phyloP scores from a whole-genome alignment of 371 early-diverging fungal species.

The Funneliformis caledonium region DNA sequence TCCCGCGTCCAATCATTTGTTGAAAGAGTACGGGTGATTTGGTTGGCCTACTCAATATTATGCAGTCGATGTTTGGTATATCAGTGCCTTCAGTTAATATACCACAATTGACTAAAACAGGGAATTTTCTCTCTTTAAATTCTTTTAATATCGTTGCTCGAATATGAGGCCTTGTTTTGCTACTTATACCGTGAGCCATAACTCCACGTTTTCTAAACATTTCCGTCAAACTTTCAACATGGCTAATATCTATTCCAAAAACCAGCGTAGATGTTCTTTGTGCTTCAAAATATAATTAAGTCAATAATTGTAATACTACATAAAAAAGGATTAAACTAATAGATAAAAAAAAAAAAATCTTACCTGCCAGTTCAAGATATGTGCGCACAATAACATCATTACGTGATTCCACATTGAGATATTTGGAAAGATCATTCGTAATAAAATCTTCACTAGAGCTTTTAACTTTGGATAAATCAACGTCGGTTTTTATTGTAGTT shows the following conservation, averaged over 20 bases:
- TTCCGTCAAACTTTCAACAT: conserved; percentile 64
- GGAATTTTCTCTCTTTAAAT: conserved; percentile 70
- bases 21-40: conserved; percentile 79
- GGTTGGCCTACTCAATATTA: conserved; percentile 90
- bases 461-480: conserved; percentile 60
- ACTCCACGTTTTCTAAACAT: conserved; percentile 66
- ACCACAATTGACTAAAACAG: conserved; percentile 90
- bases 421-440: conserved; percentile 56
- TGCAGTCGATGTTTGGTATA: conserved; percentile 87
- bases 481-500: conserved; percentile 65
- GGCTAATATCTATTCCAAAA: conserved; percentile 86
- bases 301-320: background rate
- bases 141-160: conserved; percentile 61
- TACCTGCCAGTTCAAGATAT: conserved; percentile 62
- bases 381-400: conserved; percentile 72
- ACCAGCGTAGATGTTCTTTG: conserved; percentile 73
- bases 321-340: background rate
- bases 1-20: conserved; percentile 96
- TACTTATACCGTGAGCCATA: conserved; percentile 67
- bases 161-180: conserved; percentile 57
- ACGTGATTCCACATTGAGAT: conserved; percentile 68
- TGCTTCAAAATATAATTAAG: conserved; percentile 34
- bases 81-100: conserved; percentile 88
- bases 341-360: conserved; percentile 35
- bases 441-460: conserved; percentile 67